Evolutionary conservation across 2,329 filamentous ascomycete species (phyloP).

Genomic region (Dendrostoma leiphaemia): DNA sequence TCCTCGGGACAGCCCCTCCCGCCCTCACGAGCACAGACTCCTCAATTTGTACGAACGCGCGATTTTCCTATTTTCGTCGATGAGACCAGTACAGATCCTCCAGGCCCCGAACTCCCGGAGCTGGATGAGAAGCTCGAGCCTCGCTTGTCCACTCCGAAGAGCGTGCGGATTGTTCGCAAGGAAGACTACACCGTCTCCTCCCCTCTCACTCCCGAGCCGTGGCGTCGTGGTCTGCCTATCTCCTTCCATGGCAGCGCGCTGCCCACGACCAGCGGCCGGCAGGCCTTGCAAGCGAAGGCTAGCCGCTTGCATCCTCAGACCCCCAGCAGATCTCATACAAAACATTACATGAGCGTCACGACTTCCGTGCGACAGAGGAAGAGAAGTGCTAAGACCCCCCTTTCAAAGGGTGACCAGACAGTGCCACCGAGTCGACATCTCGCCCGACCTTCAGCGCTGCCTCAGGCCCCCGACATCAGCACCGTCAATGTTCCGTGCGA

Average conservation of each 20-base stretch:
- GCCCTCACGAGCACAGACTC: constrained; percentile 66
- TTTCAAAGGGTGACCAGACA: constrained; percentile 46
- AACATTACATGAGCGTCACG: constrained; percentile 44
- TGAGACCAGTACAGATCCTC: not conserved
- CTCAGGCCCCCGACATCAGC: constrained; percentile 72
- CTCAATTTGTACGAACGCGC: constrained; percentile 62
- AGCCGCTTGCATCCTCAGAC: constrained; percentile 4
- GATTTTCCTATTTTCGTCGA: constrained; percentile 22
- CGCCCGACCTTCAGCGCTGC: constrained; percentile 68
- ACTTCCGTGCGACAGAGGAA: constrained; percentile 44
- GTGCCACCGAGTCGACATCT: constrained; percentile 61
- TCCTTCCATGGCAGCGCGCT: constrained; percentile 8
- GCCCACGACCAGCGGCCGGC: not conserved
- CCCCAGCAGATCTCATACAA: constrained; percentile 28
- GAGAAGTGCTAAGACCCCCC: constrained; percentile 41
- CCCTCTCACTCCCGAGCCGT: constrained; percentile 9
- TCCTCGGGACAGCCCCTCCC: constrained; percentile 52
- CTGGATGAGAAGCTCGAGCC: not conserved
- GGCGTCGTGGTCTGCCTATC: constrained; percentile 4
- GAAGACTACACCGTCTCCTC: constrained; percentile 22
- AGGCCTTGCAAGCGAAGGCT: constrained; percentile 7
- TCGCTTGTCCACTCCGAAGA: constrained; percentile 35
- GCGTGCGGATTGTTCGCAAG: constrained; percentile 43
- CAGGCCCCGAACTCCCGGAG: not conserved
- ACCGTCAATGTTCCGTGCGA: constrained; percentile 67